phyloP scores from a whole-genome alignment of 179 eudicot genomes.

The Silene vulgaris region DNA sequence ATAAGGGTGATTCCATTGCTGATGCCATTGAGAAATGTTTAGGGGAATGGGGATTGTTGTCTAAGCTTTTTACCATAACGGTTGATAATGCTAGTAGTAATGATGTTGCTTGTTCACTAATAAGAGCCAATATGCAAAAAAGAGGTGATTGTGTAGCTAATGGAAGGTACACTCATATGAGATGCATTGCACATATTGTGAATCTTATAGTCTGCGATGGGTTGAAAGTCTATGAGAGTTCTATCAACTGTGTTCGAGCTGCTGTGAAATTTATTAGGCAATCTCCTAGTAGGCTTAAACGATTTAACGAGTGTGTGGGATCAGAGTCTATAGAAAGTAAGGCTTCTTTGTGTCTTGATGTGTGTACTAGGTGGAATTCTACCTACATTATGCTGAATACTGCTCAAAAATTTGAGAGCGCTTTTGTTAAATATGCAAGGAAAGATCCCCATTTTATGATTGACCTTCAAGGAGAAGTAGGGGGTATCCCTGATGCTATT shows the following conservation, averaged over 20 bases:
- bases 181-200: conserved; percentile 17
- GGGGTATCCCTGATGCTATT: background rate
- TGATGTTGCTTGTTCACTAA: background rate
- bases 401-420: background rate
- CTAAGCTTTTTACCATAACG: background rate
- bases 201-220: no score
- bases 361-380: background rate
- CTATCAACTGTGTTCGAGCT: no score
- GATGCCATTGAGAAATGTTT: background rate
- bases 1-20: background rate
- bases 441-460: no score
- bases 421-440: background rate
- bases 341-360: background rate
- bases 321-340: background rate
- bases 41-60: background rate
- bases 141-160: background rate
- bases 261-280: no score
- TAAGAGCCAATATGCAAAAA: background rate
- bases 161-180: background rate
- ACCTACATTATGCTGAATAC: background rate
- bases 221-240: no score
- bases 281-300: no score
- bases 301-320: background rate
- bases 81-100: conserved; percentile 6
- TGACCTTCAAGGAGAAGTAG: no score